These are phyloP conservation scores for Myrmaecium sp. DNA, from an alignment of 2,329 filamentous ascomycete species.

Conservation along the genomic window DNA sequence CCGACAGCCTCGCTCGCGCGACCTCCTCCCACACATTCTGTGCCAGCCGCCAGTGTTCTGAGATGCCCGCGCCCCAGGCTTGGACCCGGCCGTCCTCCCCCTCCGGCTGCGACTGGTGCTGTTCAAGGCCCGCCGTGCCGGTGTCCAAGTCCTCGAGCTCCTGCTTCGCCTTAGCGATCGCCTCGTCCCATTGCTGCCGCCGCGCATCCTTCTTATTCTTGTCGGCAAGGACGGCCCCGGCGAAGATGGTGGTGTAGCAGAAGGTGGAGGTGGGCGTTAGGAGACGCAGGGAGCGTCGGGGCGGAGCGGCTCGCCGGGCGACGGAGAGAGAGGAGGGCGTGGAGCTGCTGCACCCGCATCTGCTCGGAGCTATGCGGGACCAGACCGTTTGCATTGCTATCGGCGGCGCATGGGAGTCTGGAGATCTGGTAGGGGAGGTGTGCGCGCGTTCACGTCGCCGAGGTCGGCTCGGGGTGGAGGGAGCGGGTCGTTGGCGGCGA, in stretches of 20 bases:
- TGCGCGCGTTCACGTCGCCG: background rate
- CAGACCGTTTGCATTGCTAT: conserved; percentile 49
- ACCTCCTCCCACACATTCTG: background rate
- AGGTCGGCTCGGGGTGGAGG: background rate
- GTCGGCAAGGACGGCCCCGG: conserved; percentile 47
- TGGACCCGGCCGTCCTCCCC: background rate
- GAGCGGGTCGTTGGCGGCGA: background rate
- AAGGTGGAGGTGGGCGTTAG: conserved; percentile 43
- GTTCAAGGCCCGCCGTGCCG: background rate
- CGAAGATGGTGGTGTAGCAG: conserved; percentile 51
- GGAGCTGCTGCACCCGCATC: conserved; percentile 47
- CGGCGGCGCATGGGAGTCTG: conserved; percentile 5
- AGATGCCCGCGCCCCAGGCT: background rate
- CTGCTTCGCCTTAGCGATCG: conserved; percentile 38
- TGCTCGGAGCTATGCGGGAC: conserved; percentile 48
- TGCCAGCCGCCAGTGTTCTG: background rate
- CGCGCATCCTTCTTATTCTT: conserved; percentile 40
- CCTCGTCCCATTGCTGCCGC: conserved; percentile 42
- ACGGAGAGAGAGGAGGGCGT: conserved; percentile 31
- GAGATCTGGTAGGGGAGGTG: background rate
- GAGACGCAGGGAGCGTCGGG: conserved; percentile 33
- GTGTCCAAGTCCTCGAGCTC: conserved; percentile 26
- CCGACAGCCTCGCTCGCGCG: conserved; percentile 1
- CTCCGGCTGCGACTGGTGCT: background rate
- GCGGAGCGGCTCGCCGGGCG: conserved; percentile 31